Percentiles rank a stretch among this genome's conserved stretches.
Conservation (phyloP, 2,329 filamentous ascomycete species). For the Emydomyces testavorans region DNA sequence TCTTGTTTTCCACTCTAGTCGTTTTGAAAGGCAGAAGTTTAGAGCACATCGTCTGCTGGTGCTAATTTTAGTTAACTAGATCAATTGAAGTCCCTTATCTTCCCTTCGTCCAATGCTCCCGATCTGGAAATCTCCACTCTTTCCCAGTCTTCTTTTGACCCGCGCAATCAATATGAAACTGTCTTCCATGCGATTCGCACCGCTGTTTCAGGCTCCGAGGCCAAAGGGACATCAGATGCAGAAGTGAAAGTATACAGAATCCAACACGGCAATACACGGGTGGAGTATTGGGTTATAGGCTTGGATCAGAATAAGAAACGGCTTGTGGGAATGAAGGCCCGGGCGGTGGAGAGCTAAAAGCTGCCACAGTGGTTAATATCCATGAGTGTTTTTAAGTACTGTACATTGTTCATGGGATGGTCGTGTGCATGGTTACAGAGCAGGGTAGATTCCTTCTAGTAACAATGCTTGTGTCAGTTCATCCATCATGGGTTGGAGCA, state of each 20-base stretch:
- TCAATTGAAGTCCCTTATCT: constrained; percentile 57
- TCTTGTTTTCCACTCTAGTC: no score
- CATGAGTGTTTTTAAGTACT: background rate
- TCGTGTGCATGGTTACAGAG: no score
- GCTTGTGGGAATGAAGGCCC: constrained; percentile 66
- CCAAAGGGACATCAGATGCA: constrained; percentile 26
- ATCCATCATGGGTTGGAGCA: no score
- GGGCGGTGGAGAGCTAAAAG: constrained; percentile 58
- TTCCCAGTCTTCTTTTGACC: constrained; percentile 61
- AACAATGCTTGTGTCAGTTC: no score
- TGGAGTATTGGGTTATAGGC: constrained; percentile 70
- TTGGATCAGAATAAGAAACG: constrained; percentile 44
- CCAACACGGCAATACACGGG: constrained; percentile 48
- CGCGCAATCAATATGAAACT: constrained; percentile 52
- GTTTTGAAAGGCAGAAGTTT: no score
- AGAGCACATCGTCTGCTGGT: no score
- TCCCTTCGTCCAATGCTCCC: constrained; percentile 21
- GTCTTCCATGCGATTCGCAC: constrained; percentile 44
- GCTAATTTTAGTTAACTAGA: no score
- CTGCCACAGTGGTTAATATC: background rate
- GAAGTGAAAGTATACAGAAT: constrained; percentile 68
- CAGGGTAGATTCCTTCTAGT: no score
- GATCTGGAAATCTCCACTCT: constrained; percentile 53
- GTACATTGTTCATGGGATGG: no score
- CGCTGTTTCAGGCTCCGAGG: constrained; percentile 38